Evolutionary conservation across 2,329 filamentous ascomycete genomes (phyloP).

Genomic region (Diaporthe aspalathi): DNA sequence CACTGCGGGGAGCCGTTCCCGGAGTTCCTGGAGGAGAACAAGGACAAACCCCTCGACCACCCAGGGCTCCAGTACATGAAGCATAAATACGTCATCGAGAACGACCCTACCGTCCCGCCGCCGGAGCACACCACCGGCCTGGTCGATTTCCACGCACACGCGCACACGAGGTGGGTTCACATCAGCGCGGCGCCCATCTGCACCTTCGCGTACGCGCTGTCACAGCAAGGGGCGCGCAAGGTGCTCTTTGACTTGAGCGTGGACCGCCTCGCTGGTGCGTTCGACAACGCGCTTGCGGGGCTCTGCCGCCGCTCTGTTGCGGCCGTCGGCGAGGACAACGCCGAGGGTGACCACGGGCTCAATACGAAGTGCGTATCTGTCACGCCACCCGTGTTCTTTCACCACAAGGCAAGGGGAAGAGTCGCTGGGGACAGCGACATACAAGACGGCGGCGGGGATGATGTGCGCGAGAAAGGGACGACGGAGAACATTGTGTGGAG

Average conservation of each 20-base stretch:
- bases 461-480: conserved; percentile 45
- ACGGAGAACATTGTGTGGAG: conserved; percentile 50
- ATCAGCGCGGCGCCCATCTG: conserved; percentile 30
- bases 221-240: conserved; percentile 48
- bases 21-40: conserved; percentile 40
- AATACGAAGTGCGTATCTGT: conserved; percentile 48
- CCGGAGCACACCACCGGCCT: conserved; percentile 45
- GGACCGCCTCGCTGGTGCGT: conserved; percentile 47
- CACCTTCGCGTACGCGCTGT: conserved; percentile 51
- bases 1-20: conserved; percentile 56
- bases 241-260: conserved; percentile 51
- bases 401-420: conserved; percentile 47
- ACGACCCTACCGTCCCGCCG: conserved; percentile 45
- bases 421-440: conserved; percentile 49
- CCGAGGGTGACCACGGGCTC: conserved; percentile 35
- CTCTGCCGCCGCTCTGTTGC: conserved; percentile 49
- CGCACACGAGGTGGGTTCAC: conserved; percentile 35
- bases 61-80: conserved; percentile 43
- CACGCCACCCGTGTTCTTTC: conserved; percentile 50
- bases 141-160: conserved; percentile 43
- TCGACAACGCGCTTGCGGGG: conserved; percentile 52
- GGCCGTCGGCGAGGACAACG: conserved; percentile 40
- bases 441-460: conserved; percentile 40
- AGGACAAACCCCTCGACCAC: conserved; percentile 42
- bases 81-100: conserved; percentile 44